Base-by-base conservation (phyloP, 768 basidiomycete genomes). In the Roridomyces roridus region DNA sequence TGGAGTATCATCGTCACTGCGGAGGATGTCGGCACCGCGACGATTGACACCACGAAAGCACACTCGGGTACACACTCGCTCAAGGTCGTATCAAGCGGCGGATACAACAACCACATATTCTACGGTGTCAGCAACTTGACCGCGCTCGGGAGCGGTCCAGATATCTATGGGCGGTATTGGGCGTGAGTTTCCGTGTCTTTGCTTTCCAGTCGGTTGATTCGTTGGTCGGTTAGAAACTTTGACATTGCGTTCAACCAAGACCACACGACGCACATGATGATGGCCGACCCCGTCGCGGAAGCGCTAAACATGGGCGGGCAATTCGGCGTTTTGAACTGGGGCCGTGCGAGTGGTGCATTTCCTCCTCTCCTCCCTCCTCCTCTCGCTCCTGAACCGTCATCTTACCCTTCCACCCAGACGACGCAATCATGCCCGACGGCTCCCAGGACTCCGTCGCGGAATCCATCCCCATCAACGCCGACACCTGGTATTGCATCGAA, bases 401-500 rank as follows among this genome's bases (percentile, higher is more conserved):
- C 21, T 35, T 51, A 37, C 31, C 28, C 35, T 47, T 47, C 28
- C 24, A 11, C 15, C 24, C 55, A 63, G 62, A 63, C 57, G 62
- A 63, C 62, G 59, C 62, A 37, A 63, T 63, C 50, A 63, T 63
- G 62, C 62, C 62, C 49, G 62, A 59, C 58, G 62, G 62, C 58
- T 52, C 49, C 51, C 62, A 57, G 39, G 46, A 46, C 45, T 47
- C 48, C 35, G n/a, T 59, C 50, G 53, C 62, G 37, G 57, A 45
- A 35, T 63, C 62, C 51, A 51, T 63, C 50, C 44, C 62, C 41
- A 63, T 63, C 58, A 58, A 35, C 25, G 58, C 41, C 53, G 53
- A 59, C 62, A 63, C 58, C 45, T 63, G 62, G 62, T 63, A 63
- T 51, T 63, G 62, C 58, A 63, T 63, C 25, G 62, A 63, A 56